These are phyloP conservation scores for Naganishia vaughanmartiniae DNA, from an alignment of 768 basidiomycete genomes.

Conservation along the genomic window DNA sequence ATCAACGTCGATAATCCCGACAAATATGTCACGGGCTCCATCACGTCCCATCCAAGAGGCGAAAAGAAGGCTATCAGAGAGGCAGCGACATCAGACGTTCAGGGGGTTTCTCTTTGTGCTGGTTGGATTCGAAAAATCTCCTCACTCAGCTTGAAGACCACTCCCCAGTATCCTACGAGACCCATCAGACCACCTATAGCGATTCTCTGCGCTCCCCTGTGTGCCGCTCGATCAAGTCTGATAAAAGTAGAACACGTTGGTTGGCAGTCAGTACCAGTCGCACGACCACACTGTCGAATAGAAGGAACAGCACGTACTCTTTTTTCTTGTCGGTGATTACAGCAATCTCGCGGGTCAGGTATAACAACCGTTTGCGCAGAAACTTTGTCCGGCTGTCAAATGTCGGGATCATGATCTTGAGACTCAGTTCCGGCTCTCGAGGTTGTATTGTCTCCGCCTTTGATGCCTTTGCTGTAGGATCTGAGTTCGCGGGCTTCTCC, in stretches of 20 bases:
- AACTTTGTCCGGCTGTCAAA: conserved; percentile 65
- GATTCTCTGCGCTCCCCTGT: conserved; percentile 60
- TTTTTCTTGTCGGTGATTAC: conserved; percentile 61
- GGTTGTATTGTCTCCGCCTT: background rate
- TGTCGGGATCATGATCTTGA: conserved; percentile 63
- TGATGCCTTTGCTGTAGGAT: background rate
- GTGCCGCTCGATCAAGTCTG: conserved; percentile 59
- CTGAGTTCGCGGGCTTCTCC: background rate
- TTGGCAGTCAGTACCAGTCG: too few species aligned
- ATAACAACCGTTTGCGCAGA: conserved; percentile 57
- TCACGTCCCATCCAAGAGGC: conserved; percentile 59
- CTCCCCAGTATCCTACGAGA: conserved; percentile 65
- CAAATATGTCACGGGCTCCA: conserved; percentile 71
- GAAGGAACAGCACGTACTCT: conserved; percentile 50
- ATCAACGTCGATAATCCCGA: conserved; percentile 64
- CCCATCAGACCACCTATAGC: conserved; percentile 63
- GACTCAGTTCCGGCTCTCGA: conserved; percentile 34
- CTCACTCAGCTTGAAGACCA: conserved; percentile 66
- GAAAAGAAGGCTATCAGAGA: conserved; percentile 41
- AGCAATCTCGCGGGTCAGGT: conserved; percentile 56
- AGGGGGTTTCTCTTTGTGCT: conserved; percentile 26
- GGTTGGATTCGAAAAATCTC: conserved; percentile 54
- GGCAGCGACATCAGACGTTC: conserved; percentile 12
- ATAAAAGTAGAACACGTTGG: too few species aligned
- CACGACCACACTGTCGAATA: too few species aligned